Evolutionary conservation across 208 protist genomes (phyloP).

Genomic region (Histomonas meleagridis): DNA sequence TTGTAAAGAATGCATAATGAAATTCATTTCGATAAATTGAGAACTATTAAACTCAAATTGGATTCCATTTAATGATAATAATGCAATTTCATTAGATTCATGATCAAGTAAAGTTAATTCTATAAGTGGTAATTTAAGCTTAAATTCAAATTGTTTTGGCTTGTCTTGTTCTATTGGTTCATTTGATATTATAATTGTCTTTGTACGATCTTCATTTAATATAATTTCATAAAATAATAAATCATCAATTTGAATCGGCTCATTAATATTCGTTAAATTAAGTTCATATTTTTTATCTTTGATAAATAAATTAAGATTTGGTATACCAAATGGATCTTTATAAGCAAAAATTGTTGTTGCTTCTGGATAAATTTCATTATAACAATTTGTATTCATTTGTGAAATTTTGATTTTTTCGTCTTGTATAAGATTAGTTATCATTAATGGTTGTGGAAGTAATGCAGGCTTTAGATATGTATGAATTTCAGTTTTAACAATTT

Average conservation of each 20-base stretch:
- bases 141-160: not conserved
- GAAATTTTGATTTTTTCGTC: not conserved
- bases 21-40: not conserved
- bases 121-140: not conserved
- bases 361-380: no score
- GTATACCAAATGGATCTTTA: not conserved
- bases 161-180: not conserved
- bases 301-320: not conserved
- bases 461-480: not conserved
- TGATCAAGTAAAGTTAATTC: not conserved
- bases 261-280: not conserved
- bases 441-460: not conserved
- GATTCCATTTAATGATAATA: not conserved
- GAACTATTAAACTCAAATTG: not conserved
- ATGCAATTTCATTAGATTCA: not conserved
- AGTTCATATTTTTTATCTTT: not conserved
- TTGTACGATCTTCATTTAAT: not conserved
- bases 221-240: not conserved
- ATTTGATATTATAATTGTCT: not conserved
- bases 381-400: not conserved
- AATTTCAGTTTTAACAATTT: not conserved
- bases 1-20: not conserved
- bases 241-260: not conserved
- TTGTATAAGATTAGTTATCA: not conserved
- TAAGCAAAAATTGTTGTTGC: not conserved